Conservation (phyloP, 1,284 basidiomycete genomes). For the Cryptococcus depauperatus region DNA sequence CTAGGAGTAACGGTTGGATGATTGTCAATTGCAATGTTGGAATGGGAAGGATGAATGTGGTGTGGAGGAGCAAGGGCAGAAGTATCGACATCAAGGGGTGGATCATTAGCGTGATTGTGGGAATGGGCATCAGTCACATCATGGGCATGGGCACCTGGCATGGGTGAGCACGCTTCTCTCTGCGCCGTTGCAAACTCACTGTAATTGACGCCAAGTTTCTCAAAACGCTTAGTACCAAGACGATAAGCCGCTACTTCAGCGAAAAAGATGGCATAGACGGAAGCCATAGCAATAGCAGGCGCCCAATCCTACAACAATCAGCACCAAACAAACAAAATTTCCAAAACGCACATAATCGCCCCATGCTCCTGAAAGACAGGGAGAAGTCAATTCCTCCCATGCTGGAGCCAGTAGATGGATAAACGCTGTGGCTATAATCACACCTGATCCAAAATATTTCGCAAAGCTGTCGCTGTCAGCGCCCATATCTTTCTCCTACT, state of each 20-base stretch:
- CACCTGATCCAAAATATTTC: conserved; percentile 91
- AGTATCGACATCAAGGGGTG: conserved; percentile 28
- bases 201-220: conserved; percentile 34
- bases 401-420: conserved; percentile 77
- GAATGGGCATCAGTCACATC: conserved; percentile 55
- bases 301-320: conserved; percentile 57
- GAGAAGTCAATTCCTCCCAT: conserved; percentile 59
- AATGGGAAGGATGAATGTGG: conserved; percentile 21
- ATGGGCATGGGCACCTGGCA: conserved; percentile 54
- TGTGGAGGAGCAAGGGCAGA: conserved; percentile 17
- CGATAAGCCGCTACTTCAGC: conserved; percentile 77
- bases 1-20: conserved; percentile 2
- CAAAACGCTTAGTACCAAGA: conserved; percentile 40
- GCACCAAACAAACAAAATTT: neutral
- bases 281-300: conserved; percentile 66
- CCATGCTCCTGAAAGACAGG: conserved; percentile 69
- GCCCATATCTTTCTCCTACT: neutral
- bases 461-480: conserved; percentile 48
- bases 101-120: conserved; percentile 59
- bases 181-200: conserved; percentile 15
- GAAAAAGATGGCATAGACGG: conserved; percentile 76
- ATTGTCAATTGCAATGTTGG: conserved; percentile 5
- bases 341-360: conserved; percentile 57
- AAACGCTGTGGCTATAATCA: conserved; percentile 88
- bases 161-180: conserved; percentile 9